Evolutionary conservation across 768 basidiomycete species (phyloP).

Genomic region (Dentipellis sp.): DNA sequence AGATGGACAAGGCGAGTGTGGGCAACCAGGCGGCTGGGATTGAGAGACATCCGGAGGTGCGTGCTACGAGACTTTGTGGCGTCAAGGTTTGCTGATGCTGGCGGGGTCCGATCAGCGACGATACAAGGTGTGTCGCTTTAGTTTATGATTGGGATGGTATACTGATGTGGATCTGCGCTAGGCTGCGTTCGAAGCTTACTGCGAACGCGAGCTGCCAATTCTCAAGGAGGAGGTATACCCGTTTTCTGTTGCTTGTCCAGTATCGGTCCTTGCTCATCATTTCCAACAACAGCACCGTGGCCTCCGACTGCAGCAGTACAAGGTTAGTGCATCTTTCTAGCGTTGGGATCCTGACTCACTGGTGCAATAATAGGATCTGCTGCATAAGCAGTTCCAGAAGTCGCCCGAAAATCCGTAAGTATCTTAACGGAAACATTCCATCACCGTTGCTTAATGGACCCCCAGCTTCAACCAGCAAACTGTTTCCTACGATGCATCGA

Average conservation of each 20-base stretch:
- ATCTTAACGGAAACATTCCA: too few species aligned
- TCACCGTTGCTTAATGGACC: background rate
- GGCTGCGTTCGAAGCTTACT: conserved; percentile 88
- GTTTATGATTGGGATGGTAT: conserved; percentile 1
- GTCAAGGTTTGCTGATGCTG: conserved; percentile 2
- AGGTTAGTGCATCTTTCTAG: conserved; percentile 31
- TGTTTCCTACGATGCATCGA: conserved; percentile 76
- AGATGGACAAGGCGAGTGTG: conserved; percentile 88
- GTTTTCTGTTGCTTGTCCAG: background rate
- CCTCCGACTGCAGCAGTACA: conserved; percentile 84
- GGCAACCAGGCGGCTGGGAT: conserved; percentile 81
- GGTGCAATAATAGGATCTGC: conserved; percentile 45
- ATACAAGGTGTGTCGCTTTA: conserved; percentile 55
- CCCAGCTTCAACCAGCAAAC: conserved; percentile 76
- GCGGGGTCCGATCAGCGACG: conserved; percentile 48
- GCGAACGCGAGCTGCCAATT: conserved; percentile 79
- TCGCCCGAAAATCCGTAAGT: conserved; percentile 90
- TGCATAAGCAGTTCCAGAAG: conserved; percentile 95
- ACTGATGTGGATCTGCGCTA: conserved; percentile 18
- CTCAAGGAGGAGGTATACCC: conserved; percentile 56
- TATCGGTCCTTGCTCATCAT: background rate
- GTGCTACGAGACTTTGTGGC: background rate
- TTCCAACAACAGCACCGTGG: conserved; percentile 62
- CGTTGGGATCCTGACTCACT: background rate
- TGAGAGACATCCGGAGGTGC: conserved; percentile 89